Conservation (phyloP, 2,329 filamentous ascomycete genomes). For the Microdochium bolleyi region DNA sequence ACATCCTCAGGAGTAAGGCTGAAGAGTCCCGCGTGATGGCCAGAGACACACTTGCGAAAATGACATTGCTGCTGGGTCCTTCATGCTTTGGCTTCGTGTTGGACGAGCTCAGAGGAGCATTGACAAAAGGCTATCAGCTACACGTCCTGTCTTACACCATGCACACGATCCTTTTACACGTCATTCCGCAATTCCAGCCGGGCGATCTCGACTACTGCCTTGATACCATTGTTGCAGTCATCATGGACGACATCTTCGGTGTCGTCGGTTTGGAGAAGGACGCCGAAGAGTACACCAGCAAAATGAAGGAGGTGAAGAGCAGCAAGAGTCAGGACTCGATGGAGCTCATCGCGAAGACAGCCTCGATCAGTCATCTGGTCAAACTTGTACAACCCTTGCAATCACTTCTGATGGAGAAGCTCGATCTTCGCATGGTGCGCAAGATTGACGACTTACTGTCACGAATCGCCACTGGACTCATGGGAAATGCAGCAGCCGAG, state of each 20-base stretch:
- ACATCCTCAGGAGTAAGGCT: conserved; percentile 83
- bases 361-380: conserved; percentile 66
- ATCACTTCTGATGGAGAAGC: conserved; percentile 70
- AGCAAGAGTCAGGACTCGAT: conserved; percentile 98
- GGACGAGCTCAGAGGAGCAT: conserved; percentile 76
- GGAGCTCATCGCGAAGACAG: conserved; percentile 80
- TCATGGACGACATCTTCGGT: conserved; percentile 98
- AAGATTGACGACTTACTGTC: conserved; percentile 87
- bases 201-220: conserved; percentile 90
- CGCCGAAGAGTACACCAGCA: conserved; percentile 86
- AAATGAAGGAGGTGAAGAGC: conserved; percentile 96
- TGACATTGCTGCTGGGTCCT: conserved; percentile 72
- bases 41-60: conserved; percentile 77
- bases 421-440: conserved; percentile 73
- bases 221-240: conserved; percentile 65
- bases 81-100: conserved; percentile 87
- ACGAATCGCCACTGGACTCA: conserved; percentile 73
- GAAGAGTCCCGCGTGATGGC: conserved; percentile 88
- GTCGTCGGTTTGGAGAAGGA: conserved; percentile 92
- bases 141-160: conserved; percentile 94
- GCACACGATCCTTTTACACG: conserved; percentile 77
- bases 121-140: conserved; percentile 82
- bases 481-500: conserved; percentile 72
- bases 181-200: conserved; percentile 63
- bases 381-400: conserved; percentile 73